Base-by-base conservation (phyloP, 1,139 yeast species). In the Candida sp. region DNA sequence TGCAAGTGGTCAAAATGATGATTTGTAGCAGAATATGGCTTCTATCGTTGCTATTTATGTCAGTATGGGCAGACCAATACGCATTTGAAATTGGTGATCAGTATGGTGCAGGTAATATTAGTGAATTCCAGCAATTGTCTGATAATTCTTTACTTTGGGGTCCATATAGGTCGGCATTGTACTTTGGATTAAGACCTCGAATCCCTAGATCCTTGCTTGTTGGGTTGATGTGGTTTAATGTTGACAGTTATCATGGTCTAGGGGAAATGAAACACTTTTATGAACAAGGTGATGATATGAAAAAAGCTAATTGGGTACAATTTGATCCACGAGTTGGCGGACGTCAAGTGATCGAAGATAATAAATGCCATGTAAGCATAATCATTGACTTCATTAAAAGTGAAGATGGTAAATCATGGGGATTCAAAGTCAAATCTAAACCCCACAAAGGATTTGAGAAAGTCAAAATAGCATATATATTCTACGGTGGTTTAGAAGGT, bases 291-390 rank as follows among this genome's bases (percentile, higher is more conserved):
- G 95, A 90, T 55, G 77, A 81, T 38, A 74, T 90, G 72, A 75
- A 73, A 35, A 82, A 79, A 44, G 95, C 89, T 54, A 91, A 95
- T 34, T 93, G 98, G 98, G 75, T 81, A 21, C 70, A 75, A 39
- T 93, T 84, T 61, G 98, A 95, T 59, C 93, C 97, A 3, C 75
- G 98, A 50, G 49, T 66, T 22, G 99, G 99, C 30, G 99, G 99
- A 0, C 71, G 79, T 46, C 95, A 93, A 57, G 70, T 79, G 1
- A 83, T 95, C 35, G 69, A 74, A 38, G 99, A 93, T 60, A 62
- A 68, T 22, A 86, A 79, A 35, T 78, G 81, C 50, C 81, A 81
- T 45, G 63, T 90, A 3, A 77, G 79, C 47, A 58, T 95, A 37
- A 75, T 78, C 1, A 81, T 89, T 5, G 88, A 85, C 49, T 87